phyloP scores from a whole-genome alignment of 2,329 filamentous ascomycete species.

The Zymoseptoria passerinii region DNA sequence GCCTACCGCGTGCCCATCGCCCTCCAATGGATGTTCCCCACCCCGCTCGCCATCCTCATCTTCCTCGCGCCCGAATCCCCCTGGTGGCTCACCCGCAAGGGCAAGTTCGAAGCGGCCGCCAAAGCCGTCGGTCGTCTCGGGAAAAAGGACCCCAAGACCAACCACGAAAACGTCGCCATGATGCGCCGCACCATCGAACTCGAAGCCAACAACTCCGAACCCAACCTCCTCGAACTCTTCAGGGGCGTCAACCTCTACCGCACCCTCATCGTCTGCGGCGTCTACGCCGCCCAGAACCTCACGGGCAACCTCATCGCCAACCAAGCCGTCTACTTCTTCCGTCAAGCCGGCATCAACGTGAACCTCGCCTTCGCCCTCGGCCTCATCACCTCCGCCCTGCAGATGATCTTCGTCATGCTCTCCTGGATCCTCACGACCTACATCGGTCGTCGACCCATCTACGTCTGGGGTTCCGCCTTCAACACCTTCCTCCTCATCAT shows the following conservation, averaged over 20 bases:
- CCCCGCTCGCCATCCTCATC: conserved; percentile 46
- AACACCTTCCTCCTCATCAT: conserved; percentile 48
- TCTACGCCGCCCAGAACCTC: conserved; percentile 54
- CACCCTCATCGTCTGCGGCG: conserved; percentile 48
- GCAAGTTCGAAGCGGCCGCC: conserved; percentile 38
- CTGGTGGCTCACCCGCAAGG: conserved; percentile 49
- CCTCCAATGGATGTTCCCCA: conserved; percentile 52
- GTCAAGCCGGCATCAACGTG: conserved; percentile 50
- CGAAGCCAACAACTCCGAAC: conserved; percentile 42
- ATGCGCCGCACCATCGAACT: conserved; percentile 51
- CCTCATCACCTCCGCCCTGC: conserved; percentile 57
- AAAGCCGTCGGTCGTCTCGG: conserved; percentile 45
- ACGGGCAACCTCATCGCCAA: conserved; percentile 56
- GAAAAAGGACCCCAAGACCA: conserved; percentile 33
- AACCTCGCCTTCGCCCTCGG: conserved; percentile 53
- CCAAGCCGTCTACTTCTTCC: conserved; percentile 55
- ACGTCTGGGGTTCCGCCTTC: conserved; percentile 51
- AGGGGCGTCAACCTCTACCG: conserved; percentile 49
- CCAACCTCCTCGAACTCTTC: conserved; percentile 45
- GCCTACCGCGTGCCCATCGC: conserved; percentile 48
- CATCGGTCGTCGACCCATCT: conserved; percentile 56
- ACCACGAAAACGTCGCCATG: conserved; percentile 46
- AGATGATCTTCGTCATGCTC: conserved; percentile 55
- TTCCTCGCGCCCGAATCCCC: conserved; percentile 45
- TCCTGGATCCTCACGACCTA: conserved; percentile 60